phyloP scores from a whole-genome alignment of 495 filamentous ascomycete species.

The Opeltia flavorubescens region DNA sequence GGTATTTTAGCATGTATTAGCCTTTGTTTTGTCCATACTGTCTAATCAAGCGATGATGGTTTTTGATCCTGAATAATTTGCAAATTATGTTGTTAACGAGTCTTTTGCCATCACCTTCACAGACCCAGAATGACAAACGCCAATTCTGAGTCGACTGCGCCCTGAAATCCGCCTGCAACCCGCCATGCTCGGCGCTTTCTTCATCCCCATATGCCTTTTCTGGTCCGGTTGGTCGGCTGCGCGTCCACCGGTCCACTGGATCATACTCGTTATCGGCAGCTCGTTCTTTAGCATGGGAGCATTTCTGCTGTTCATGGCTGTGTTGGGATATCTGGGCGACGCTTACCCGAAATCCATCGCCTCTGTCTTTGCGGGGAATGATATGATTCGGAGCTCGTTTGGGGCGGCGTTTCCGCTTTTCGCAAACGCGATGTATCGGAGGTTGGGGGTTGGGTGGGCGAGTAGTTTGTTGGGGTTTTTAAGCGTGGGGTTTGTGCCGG shows the following conservation, averaged over 20 bases:
- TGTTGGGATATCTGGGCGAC: slow-evolving; percentile 41
- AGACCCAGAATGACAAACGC: too few species aligned
- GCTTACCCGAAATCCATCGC: slow-evolving; percentile 35
- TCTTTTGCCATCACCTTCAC: too few species aligned
- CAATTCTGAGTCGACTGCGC: too few species aligned
- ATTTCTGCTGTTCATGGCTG: slow-evolving; percentile 25
- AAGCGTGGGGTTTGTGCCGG: slow-evolving; percentile 47
- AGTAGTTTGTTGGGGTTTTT: slow-evolving; percentile 53
- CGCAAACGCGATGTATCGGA: slow-evolving; percentile 39
- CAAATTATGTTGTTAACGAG: too few species aligned
- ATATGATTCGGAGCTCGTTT: slow-evolving; percentile 26
- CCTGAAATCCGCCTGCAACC: slow-evolving; percentile 39
- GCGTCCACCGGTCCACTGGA: slow-evolving; percentile 16
- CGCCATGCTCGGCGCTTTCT: slow-evolving; percentile 33
- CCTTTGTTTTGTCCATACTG: too few species aligned
- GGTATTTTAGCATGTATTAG: too few species aligned
- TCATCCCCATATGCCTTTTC: slow-evolving; percentile 39
- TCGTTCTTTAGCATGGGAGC: slow-evolving; percentile 23
- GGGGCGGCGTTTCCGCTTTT: slow-evolving; percentile 46
- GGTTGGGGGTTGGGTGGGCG: slow-evolving; percentile 38
- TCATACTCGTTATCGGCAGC: slow-evolving; percentile 19
- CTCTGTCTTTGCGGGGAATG: slow-evolving; percentile 34
- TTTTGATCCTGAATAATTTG: too few species aligned
- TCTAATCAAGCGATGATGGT: too few species aligned
- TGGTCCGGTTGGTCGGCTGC: slow-evolving; percentile 45